These are phyloP conservation scores for Lentinula edodes DNA, from an alignment of 768 basidiomycete species.

Conservation along the genomic window DNA sequence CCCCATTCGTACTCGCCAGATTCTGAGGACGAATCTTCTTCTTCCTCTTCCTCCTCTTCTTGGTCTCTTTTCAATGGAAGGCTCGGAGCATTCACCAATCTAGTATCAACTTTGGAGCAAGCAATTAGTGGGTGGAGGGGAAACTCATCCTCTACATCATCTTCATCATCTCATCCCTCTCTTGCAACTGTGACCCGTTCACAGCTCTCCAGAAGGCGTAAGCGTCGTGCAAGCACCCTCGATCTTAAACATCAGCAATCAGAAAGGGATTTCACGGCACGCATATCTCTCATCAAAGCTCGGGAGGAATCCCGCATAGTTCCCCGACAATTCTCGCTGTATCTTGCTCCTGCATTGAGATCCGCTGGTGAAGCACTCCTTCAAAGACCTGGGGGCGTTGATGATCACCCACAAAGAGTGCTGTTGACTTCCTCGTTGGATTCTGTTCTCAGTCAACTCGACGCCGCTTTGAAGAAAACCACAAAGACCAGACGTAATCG, in stretches of 20 bases:
- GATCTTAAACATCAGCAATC: conserved; percentile 49
- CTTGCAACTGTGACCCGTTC: conserved; percentile 34
- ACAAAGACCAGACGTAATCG: conserved; percentile 22
- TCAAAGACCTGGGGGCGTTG: not conserved
- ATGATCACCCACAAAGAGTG: conserved; percentile 20
- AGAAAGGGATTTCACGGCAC: conserved; percentile 55
- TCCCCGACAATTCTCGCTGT: conserved; percentile 62
- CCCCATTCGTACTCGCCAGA: conserved; percentile 6
- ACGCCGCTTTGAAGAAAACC: conserved; percentile 37
- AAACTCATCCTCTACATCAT: conserved; percentile 33
- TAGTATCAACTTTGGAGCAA: conserved; percentile 30
- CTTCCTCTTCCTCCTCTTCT: conserved; percentile 27
- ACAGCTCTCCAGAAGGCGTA: conserved; percentile 34
- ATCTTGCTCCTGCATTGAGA: conserved; percentile 39
- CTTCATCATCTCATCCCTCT: conserved; percentile 37
- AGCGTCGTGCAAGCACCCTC: conserved; percentile 41
- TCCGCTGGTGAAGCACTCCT: conserved; percentile 1
- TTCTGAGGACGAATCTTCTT: conserved; percentile 15
- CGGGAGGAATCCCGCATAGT: conserved; percentile 54
- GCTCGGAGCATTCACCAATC: conserved; percentile 27
- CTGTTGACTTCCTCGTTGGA: conserved; percentile 42
- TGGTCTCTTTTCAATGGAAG: conserved; percentile 25
- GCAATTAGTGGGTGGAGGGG: conserved; percentile 47
- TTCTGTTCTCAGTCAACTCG: conserved; percentile 44
- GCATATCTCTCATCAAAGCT: conserved; percentile 53